phyloP scores from a whole-genome alignment of 805 yeast genomes.

The Pichia rugopelliculosa region DNA sequence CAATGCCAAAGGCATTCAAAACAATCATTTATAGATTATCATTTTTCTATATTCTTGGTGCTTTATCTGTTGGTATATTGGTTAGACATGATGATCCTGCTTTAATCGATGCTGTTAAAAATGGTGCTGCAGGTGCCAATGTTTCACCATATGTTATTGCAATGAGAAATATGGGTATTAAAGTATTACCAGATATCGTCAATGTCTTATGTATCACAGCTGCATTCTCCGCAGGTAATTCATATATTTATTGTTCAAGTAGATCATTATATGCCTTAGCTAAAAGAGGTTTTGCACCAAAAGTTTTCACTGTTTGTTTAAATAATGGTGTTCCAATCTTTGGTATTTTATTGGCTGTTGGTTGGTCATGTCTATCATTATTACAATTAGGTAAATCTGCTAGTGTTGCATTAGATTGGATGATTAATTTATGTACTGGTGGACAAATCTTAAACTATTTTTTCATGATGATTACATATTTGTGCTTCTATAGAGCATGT shows the following conservation, averaged over 20 bases:
- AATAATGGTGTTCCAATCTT: constrained; percentile 49
- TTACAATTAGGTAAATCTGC: constrained; percentile 32
- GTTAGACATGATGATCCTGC: constrained; percentile 63
- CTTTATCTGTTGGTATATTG: constrained; percentile 71
- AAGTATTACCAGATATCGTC: constrained; percentile 65
- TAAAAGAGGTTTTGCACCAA: constrained; percentile 66
- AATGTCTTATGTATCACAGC: constrained; percentile 70
- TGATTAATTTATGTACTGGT: constrained; percentile 27
- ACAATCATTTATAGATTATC: constrained; percentile 65
- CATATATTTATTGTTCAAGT: constrained; percentile 68
- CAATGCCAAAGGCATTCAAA: constrained; percentile 71
- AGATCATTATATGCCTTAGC: constrained; percentile 64
- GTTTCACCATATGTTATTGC: constrained; percentile 81
- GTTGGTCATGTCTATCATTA: constrained; percentile 22
- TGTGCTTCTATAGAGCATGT: constrained; percentile 58
- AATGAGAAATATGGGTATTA: constrained; percentile 62
- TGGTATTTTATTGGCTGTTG: constrained; percentile 28
- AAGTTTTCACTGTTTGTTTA: constrained; percentile 52
- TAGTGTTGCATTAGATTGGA: constrained; percentile 25
- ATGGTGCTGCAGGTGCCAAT: constrained; percentile 67
- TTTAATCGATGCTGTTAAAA: constrained; percentile 48
- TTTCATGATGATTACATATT: constrained; percentile 40
- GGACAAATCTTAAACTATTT: constrained; percentile 25
- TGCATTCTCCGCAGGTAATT: constrained; percentile 79
- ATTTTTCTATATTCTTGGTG: constrained; percentile 63